Percentiles rank a stretch among this genome's conserved stretches.
These are phyloP conservation scores for Coemansia sp. DNA, from an alignment of 192 early-diverging fungal genomes.

Conservation along the genomic window DNA sequence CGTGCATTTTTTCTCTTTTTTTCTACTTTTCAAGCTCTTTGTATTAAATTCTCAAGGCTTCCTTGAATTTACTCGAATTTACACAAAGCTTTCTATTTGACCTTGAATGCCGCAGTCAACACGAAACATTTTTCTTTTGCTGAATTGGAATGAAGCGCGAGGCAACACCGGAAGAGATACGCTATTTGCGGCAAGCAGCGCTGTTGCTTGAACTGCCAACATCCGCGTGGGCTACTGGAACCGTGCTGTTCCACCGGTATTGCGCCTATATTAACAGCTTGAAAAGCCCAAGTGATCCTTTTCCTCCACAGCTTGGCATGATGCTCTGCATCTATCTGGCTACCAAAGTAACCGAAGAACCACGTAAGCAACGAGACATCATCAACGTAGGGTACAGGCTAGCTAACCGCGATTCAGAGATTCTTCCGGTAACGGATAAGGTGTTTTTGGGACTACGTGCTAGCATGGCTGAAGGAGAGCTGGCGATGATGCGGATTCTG, in stretches of 20 bases:
- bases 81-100: too few relatives aligned
- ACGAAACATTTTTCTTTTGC: not conserved
- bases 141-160: slow-evolving; percentile 4
- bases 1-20: not conserved
- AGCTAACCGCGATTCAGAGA: slow-evolving; percentile 4
- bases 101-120: too few relatives aligned
- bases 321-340: slow-evolving; percentile 36
- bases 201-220: slow-evolving; percentile 25
- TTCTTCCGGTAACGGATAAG: slow-evolving; percentile 3
- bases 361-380: slow-evolving; percentile 32
- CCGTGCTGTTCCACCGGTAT: slow-evolving; percentile 30
- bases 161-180: slow-evolving; percentile 11
- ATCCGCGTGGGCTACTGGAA: slow-evolving; percentile 28
- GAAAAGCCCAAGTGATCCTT: not conserved
- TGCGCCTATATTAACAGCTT: slow-evolving; percentile 1
- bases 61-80: too few relatives aligned
- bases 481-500: slow-evolving; percentile 16
- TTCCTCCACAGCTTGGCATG: slow-evolving; percentile 17
- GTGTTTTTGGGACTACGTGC: slow-evolving; percentile 14
- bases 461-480: slow-evolving; percentile 23
- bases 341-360: slow-evolving; percentile 37
- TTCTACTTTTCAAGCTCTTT: not conserved
- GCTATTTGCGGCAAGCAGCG: slow-evolving; percentile 12
- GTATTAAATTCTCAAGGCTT: too few relatives aligned
- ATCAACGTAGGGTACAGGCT: slow-evolving; percentile 27